Conservation (phyloP, 306 rosid species). For the Vigna radiata region DNA sequence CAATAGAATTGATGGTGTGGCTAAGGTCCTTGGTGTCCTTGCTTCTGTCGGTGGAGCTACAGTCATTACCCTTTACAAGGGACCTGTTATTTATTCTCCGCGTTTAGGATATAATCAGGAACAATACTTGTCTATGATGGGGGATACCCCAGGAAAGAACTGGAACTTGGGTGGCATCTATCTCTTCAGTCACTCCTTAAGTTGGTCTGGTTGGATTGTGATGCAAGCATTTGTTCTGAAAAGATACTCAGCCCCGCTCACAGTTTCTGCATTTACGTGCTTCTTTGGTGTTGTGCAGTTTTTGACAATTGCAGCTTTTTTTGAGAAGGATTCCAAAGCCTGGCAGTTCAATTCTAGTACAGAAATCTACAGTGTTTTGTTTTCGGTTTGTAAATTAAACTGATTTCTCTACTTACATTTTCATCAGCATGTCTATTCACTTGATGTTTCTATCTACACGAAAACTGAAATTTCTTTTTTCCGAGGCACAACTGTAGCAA, state of each 20-base stretch:
- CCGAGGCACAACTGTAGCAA: background rate
- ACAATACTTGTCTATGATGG: conserved; percentile 43
- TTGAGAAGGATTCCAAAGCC: conserved; percentile 51
- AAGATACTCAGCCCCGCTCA: conserved; percentile 54
- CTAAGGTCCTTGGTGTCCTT: conserved; percentile 77
- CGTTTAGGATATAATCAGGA: conserved; percentile 36
- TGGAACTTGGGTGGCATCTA: conserved; percentile 75
- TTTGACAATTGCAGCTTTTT: conserved; percentile 46
- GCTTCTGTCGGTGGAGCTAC: conserved; percentile 80
- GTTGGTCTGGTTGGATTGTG: conserved; percentile 78
- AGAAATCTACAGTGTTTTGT: conserved; percentile 58
- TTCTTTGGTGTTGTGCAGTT: conserved; percentile 61
- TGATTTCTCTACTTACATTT: conserved; percentile 25
- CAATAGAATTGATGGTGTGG: conserved; percentile 65
- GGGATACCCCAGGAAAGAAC: conserved; percentile 55
- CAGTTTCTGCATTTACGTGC: conserved; percentile 62
- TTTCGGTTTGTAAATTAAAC: conserved; percentile 58
- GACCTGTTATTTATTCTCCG: conserved; percentile 71
- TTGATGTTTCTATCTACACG: conserved; percentile 32
- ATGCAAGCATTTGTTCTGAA: conserved; percentile 61
- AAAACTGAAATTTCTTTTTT: background rate
- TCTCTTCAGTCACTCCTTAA: conserved; percentile 66
- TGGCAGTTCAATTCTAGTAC: conserved; percentile 58
- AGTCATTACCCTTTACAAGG: conserved; percentile 72
- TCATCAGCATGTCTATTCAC: conserved; percentile 25